A percentile compares a stretch with the other conserved stretches of the same genome.
Evolutionary conservation across 108 stramenopile genomes (phyloP).

Genomic region (Skeletonema tropicum): DNA sequence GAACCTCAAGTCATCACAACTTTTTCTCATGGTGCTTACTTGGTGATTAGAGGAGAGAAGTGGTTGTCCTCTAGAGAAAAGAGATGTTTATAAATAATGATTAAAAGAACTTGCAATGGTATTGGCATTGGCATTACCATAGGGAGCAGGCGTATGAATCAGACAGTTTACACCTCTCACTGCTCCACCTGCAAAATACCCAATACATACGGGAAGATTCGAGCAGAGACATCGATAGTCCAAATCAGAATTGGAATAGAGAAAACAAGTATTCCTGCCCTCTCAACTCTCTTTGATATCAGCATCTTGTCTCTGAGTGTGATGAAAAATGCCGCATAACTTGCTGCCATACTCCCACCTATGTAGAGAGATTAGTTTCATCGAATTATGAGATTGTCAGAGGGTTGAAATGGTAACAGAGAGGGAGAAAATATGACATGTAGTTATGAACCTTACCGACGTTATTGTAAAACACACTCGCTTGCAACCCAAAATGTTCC

Average conservation of each 20-base stretch:
- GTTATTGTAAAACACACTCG: constrained; percentile 2
- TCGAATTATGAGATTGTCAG: too few species aligned
- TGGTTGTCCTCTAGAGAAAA: too few species aligned
- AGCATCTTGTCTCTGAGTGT: constrained; percentile 29
- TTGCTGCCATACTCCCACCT: constrained; percentile 13
- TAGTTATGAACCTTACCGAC: background rate
- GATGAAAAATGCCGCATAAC: constrained; percentile 17
- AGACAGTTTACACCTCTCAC: background rate
- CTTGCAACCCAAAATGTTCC: background rate
- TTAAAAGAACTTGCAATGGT: too few species aligned
- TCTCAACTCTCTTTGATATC: constrained; percentile 22
- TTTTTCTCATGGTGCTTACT: too few species aligned
- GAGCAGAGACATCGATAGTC: constrained; percentile 4
- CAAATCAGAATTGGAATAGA: constrained; percentile 18
- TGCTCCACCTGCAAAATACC: background rate
- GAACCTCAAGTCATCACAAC: too few species aligned
- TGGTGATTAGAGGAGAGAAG: too few species aligned
- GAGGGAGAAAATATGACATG: too few species aligned
- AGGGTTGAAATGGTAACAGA: too few species aligned
- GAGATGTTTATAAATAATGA: too few species aligned
- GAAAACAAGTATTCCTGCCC: constrained; percentile 15
- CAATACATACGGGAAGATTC: background rate
- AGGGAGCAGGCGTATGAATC: too few species aligned
- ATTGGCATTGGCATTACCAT: too few species aligned
- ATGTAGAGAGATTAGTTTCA: too few species aligned